These are phyloP conservation scores for Groenewaldozyma sp. DNA, from an alignment of 1,139 yeast species.

Conservation along the genomic window DNA sequence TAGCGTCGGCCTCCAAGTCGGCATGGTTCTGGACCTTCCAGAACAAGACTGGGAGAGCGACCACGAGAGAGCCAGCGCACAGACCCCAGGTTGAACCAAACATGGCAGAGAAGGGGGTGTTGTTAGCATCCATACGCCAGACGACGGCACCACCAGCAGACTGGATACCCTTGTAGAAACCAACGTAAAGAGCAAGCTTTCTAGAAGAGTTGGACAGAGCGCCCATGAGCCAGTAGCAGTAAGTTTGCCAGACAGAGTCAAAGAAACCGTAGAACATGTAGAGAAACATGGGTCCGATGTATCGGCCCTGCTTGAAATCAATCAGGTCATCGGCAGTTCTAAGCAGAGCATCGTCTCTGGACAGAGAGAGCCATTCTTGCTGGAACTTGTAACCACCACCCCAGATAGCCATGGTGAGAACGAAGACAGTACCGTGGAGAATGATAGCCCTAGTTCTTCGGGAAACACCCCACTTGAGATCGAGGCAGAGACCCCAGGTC, in stretches of 20 bases:
- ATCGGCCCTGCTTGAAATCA: conserved; percentile 33
- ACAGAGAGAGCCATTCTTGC: conserved; percentile 26
- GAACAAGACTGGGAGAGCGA: conserved; percentile 36
- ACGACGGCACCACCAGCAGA: conserved; percentile 56
- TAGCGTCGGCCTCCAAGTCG: conserved; percentile 30
- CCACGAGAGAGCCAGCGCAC: conserved; percentile 39
- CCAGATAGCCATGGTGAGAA: conserved; percentile 43
- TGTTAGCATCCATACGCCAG: conserved; percentile 48
- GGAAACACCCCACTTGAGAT: conserved; percentile 33
- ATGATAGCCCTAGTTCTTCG: conserved; percentile 40
- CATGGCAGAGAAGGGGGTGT: conserved; percentile 35
- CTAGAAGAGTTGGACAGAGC: conserved; percentile 49
- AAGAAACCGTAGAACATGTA: conserved; percentile 52
- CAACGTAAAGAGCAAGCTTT: conserved; percentile 49
- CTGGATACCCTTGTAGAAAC: conserved; percentile 55
- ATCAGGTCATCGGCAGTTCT: conserved; percentile 16
- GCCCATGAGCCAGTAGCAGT: conserved; percentile 49
- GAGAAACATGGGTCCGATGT: conserved; percentile 52
- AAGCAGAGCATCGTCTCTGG: conserved; percentile 27
- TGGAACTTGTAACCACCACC: conserved; percentile 53
- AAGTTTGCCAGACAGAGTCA: conserved; percentile 54
- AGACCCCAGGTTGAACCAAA: conserved; percentile 54
- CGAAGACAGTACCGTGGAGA: conserved; percentile 38
- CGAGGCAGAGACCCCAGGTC: conserved; percentile 40
- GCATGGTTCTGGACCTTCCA: conserved; percentile 40